phyloP scores from a whole-genome alignment of 805 yeast genomes.

The Scheffersomyces stipitis region DNA sequence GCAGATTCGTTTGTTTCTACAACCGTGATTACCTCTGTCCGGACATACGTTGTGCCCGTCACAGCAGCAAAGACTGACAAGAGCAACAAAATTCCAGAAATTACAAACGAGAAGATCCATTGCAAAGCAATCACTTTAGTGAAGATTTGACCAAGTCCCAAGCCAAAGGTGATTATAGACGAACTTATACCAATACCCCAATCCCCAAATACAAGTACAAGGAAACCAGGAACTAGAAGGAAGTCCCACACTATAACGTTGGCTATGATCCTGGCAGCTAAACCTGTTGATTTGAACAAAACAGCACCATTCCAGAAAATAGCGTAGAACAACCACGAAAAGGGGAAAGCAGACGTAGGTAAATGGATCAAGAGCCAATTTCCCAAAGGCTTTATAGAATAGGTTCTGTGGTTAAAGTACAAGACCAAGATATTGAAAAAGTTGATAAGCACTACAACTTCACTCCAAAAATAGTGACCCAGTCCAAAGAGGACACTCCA shows the following conservation, averaged over 20 bases:
- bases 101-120: slow-evolving; percentile 80
- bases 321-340: slow-evolving; percentile 71
- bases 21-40: background rate
- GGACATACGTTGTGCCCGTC: slow-evolving; percentile 25
- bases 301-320: slow-evolving; percentile 88
- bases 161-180: slow-evolving; percentile 58
- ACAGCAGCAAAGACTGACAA: slow-evolving; percentile 47
- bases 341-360: slow-evolving; percentile 67
- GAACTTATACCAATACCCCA: slow-evolving; percentile 67
- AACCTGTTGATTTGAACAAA: slow-evolving; percentile 56
- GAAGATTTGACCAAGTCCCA: slow-evolving; percentile 70
- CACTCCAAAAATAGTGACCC: slow-evolving; percentile 58
- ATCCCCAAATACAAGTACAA: slow-evolving; percentile 62
- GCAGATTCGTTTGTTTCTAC: background rate
- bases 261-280: slow-evolving; percentile 67
- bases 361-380: slow-evolving; percentile 62
- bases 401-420: slow-evolving; percentile 62
- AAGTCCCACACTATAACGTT: slow-evolving; percentile 79
- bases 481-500: slow-evolving; percentile 67
- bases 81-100: slow-evolving; percentile 56
- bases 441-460: slow-evolving; percentile 57
- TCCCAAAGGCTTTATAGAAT: slow-evolving; percentile 48
- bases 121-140: slow-evolving; percentile 73
- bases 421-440: slow-evolving; percentile 56
- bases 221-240: slow-evolving; percentile 59